phyloP scores from a whole-genome alignment of 2,329 filamentous ascomycete species.

The Fusarium sp. region DNA sequence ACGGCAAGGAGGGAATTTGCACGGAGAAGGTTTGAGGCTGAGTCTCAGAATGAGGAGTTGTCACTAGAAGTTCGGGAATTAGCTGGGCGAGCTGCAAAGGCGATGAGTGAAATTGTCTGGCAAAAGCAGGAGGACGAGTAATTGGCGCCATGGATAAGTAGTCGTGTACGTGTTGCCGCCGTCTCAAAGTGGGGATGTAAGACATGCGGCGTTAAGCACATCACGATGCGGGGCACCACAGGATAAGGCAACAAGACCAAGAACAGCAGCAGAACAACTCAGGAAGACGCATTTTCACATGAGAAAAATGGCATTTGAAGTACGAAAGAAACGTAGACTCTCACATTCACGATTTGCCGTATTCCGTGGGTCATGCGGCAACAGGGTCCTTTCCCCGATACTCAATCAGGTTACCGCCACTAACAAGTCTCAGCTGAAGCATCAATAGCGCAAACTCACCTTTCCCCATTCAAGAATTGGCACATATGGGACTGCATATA shows the following conservation, averaged over 20 bases:
- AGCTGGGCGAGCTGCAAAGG: neutral
- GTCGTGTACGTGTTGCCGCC: neutral
- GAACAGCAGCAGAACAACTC: accelerated
- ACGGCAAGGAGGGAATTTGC: constrained; percentile 8
- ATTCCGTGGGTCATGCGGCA: neutral
- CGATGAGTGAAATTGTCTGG: neutral
- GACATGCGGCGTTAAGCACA: neutral
- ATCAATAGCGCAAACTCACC: neutral
- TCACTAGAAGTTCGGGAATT: neutral
- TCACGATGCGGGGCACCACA: neutral
- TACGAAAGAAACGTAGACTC: neutral
- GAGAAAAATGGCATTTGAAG: accelerated
- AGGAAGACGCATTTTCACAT: neutral
- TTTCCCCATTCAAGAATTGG: neutral
- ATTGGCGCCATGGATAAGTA: accelerated
- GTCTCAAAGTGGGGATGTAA: neutral
- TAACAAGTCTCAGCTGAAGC: neutral
- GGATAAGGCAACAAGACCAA: no score
- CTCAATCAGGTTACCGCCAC: neutral
- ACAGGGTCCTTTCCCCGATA: neutral
- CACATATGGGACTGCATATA: neutral
- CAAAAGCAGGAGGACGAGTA: accelerated
- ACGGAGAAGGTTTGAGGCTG: neutral
- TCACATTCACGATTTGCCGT: neutral
- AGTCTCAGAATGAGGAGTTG: neutral